Conservation (phyloP, 148 eudicot species). For the Rhododendron williamsianum region DNA sequence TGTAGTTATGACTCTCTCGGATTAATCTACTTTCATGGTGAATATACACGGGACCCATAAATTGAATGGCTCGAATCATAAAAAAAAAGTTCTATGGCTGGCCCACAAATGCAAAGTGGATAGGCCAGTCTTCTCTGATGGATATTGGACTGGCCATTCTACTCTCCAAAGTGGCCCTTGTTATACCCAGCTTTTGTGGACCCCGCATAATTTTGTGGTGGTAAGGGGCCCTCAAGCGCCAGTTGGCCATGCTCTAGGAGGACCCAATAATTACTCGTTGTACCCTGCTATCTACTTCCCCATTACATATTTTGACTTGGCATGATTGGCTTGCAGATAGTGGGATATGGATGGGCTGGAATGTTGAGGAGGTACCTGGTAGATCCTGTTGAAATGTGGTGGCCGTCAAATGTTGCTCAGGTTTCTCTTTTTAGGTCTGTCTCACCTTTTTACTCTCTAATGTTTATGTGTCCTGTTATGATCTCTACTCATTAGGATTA, state of each 20-base stretch:
- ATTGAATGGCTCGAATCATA: background rate
- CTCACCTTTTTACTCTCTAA: background rate
- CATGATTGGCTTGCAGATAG: slow-evolving; percentile 32
- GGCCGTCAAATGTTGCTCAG: slow-evolving; percentile 97
- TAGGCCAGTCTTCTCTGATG: background rate
- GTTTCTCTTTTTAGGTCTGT: slow-evolving; percentile 90
- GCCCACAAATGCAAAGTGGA: background rate
- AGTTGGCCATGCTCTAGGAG: background rate
- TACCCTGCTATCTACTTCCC: background rate
- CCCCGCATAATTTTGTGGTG: background rate
- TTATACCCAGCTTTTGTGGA: background rate
- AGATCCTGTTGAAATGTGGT: slow-evolving; percentile 99
- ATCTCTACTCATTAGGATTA: background rate
- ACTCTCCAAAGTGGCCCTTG: background rate
- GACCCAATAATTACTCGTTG: background rate
- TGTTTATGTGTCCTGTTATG: background rate
- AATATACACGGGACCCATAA: background rate
- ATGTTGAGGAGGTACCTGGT: slow-evolving; percentile 85
- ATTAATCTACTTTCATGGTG: background rate
- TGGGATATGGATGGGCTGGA: slow-evolving; percentile 99
- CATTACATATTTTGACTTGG: background rate
- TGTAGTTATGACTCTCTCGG: background rate
- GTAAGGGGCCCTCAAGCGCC: background rate
- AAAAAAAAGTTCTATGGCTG: background rate
- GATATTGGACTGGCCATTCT: background rate